Evolutionary conservation across 2,329 filamentous ascomycete genomes (phyloP), one percentile per base, ranked within the genome.

Genomic region (Arthrobotrys iridis): DNA sequence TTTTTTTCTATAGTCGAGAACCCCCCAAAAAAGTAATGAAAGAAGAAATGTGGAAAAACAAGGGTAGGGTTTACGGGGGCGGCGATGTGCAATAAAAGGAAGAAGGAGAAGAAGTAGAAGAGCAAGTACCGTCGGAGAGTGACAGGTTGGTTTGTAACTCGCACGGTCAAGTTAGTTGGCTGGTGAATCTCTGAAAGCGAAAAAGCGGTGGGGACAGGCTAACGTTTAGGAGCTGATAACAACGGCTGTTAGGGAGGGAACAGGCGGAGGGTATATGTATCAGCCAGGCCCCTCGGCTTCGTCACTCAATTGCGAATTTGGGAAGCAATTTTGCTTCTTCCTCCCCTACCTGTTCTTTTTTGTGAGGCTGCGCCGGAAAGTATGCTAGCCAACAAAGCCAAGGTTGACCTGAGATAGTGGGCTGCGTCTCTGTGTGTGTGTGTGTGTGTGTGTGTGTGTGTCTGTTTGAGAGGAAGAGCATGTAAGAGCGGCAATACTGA

Each of bases 71-170:
- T 71, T 30, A 55, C 40, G 22, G 55, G 64, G 24, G 55, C 52
- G 59, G 55, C 55, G 55, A 70, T 70, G 68, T 52, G 60, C 68
- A 72, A 45, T 37, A 63, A 18, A n/a, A n/a, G n/a, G n/a, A n/a
- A n/a, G n/a, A n/a, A n/a, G n/a, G n/a, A n/a, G n/a, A n/a, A n/a
- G n/a, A n/a, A n/a, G n/a, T n/a, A n/a, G 40, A 71, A 26, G 4
- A 71, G 57, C 46, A 63, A 45, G 64, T 68, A 52, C 63, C n/a
- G 26, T 59, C 18, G 33, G 63, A 15, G 20, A 43, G 43, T 46
- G 20, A 46, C 43, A 46, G 43, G 22, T 33, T 43, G 10, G 40
- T 43, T n/a, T 18, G n/a, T 46, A 46, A 7, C 1, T 3, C 18
- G n/a, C n/a, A n/a, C n/a, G n/a, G n/a, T n/a, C n/a, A n/a, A n/a